Percentiles rank a stretch among this genome's conserved stretches.
phyloP scores from a whole-genome alignment of 1,284 basidiomycete species.

The Melanopsichium pennsylvanicum region DNA sequence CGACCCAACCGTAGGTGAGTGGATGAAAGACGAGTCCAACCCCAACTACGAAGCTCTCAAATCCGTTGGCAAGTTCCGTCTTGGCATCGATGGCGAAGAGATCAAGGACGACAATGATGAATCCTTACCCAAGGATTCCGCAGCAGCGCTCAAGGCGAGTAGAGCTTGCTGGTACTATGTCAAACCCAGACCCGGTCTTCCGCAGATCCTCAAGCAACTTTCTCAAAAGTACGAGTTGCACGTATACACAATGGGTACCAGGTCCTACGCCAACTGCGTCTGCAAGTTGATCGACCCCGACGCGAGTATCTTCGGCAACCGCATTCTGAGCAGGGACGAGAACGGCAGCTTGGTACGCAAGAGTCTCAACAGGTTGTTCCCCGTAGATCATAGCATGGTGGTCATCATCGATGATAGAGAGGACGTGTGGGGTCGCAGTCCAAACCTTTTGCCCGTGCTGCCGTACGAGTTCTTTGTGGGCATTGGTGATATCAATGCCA shows the following conservation, averaged over 20 bases:
- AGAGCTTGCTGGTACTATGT: slow-evolving; percentile 91
- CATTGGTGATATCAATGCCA: slow-evolving; percentile 97
- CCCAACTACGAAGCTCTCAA: slow-evolving; percentile 87
- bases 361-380: slow-evolving; percentile 87
- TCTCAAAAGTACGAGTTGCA: slow-evolving; percentile 93
- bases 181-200: slow-evolving; percentile 87
- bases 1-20: slow-evolving; percentile 96
- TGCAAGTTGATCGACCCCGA: slow-evolving; percentile 92
- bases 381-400: slow-evolving; percentile 93
- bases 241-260: slow-evolving; percentile 98
- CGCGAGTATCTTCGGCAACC: slow-evolving; percentile 81
- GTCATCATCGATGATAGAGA: slow-evolving; percentile 98
- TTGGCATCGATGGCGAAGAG: slow-evolving; percentile 78
- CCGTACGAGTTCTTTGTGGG: slow-evolving; percentile 98
- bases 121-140: slow-evolving; percentile 17
- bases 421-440: slow-evolving; percentile 93
- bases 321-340: slow-evolving; percentile 91
- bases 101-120: slow-evolving; percentile 35
- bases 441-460: slow-evolving; percentile 93
- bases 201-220: slow-evolving; percentile 77
- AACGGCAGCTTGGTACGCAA: slow-evolving; percentile 83
- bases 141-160: slow-evolving; percentile 14
- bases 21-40: slow-evolving; percentile 85
- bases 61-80: slow-evolving; percentile 82
- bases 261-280: slow-evolving; percentile 93